Evolutionary conservation across 2,329 filamentous ascomycete species (phyloP).

Genomic region (Sclerotinia subarctica): DNA sequence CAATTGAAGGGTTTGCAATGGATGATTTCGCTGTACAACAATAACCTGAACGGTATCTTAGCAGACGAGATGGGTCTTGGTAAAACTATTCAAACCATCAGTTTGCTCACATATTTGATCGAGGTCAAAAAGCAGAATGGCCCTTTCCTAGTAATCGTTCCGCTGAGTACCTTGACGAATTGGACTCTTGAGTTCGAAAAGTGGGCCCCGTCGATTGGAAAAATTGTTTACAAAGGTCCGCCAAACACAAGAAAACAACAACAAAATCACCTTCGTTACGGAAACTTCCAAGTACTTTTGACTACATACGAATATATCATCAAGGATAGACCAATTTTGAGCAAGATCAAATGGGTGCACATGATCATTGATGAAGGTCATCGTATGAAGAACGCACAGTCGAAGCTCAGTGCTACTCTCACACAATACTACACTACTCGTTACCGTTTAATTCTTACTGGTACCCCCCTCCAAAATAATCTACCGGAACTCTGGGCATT

Average conservation of each 20-base stretch:
- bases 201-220: constrained; percentile 84
- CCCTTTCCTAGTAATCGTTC: constrained; percentile 94
- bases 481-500: constrained; percentile 94
- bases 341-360: constrained; percentile 99
- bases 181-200: constrained; percentile 99
- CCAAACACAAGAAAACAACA: constrained; percentile 84
- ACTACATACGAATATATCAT: constrained; percentile 99
- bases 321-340: constrained; percentile 91
- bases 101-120: constrained; percentile 93
- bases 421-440: constrained; percentile 93
- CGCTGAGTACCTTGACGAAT: constrained; percentile 93
- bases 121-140: constrained; percentile 90
- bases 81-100: constrained; percentile 99
- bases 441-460: constrained; percentile 94
- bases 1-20: constrained; percentile 98
- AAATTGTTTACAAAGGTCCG: constrained; percentile 95
- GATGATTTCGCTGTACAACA: constrained; percentile 99
- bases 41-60: constrained; percentile 97
- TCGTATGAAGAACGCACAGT: constrained; percentile 98
- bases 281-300: constrained; percentile 91
- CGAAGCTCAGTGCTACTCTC: constrained; percentile 92
- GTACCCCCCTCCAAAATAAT: constrained; percentile 97
- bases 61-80: constrained; percentile 99
- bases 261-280: constrained; percentile 90
- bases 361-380: constrained; percentile 99